Evolutionary conservation across 768 basidiomycete species (phyloP).

Genomic region (Phaeotremella fagi): DNA sequence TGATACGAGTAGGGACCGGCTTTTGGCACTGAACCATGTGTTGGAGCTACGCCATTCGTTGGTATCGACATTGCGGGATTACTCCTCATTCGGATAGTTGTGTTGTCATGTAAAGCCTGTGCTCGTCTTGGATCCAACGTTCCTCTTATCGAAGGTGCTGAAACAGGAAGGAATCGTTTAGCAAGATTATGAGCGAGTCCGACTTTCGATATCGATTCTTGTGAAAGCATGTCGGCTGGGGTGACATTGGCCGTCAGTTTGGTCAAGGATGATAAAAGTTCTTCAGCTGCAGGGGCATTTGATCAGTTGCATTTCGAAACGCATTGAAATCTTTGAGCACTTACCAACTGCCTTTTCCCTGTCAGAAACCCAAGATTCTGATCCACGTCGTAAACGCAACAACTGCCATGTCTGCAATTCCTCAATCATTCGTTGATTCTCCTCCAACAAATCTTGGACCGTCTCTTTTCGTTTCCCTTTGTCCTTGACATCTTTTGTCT

Average conservation of each 20-base stretch:
- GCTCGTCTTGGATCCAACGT: slow-evolving; percentile 44
- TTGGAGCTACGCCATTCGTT: slow-evolving; percentile 1
- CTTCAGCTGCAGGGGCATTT: no score
- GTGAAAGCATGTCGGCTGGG: slow-evolving; percentile 19
- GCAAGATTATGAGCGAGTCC: slow-evolving; percentile 31
- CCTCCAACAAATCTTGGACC: slow-evolving; percentile 21
- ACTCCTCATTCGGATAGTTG: slow-evolving; percentile 12
- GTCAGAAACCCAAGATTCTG: slow-evolving; percentile 6
- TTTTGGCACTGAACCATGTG: slow-evolving; percentile 9
- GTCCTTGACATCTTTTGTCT: slow-evolving; percentile 2
- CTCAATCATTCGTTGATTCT: slow-evolving; percentile 28
- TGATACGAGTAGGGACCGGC: slow-evolving; percentile 7
- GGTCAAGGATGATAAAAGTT: slow-evolving; percentile 26
- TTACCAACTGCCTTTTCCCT: slow-evolving; percentile 39
- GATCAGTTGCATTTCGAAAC: no score
- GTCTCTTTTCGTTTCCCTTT: no score
- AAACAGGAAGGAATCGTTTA: slow-evolving; percentile 24
- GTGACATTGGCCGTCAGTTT: slow-evolving; percentile 15
- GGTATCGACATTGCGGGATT: neutral
- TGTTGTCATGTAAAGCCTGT: slow-evolving; percentile 38
- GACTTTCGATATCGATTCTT: slow-evolving; percentile 5
- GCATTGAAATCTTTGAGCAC: slow-evolving; percentile 5
- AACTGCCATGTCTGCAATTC: slow-evolving; percentile 42
- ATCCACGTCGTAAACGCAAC: slow-evolving; percentile 24
- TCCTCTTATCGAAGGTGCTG: slow-evolving; percentile 32